Evolutionary conservation across 1,139 yeast species (phyloP).

Genomic region (Hemisphaericaspora xylanilytica): DNA sequence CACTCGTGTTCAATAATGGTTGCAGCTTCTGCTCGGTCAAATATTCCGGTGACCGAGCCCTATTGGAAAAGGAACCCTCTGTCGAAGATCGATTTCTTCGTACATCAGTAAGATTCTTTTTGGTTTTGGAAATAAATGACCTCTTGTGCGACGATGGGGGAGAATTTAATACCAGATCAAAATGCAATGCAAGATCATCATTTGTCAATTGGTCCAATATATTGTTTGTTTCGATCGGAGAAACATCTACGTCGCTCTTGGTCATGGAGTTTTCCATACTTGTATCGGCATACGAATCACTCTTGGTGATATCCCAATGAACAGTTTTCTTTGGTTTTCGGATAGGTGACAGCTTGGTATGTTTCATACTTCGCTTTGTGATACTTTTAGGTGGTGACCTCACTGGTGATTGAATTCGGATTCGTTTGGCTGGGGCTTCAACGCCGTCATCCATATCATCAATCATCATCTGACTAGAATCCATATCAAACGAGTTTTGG

Average conservation of each 20-base stretch:
- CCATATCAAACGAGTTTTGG: slow-evolving; percentile 1
- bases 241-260: slow-evolving; percentile 6
- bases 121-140: background rate
- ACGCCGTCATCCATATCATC: slow-evolving; percentile 6
- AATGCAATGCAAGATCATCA: slow-evolving; percentile 28
- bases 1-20: background rate
- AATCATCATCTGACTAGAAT: slow-evolving; percentile 5
- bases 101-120: background rate
- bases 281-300: slow-evolving; percentile 12
- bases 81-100: background rate
- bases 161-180: slow-evolving; percentile 31
- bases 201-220: slow-evolving; percentile 12
- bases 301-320: slow-evolving; percentile 7
- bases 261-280: slow-evolving; percentile 11
- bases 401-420: background rate
- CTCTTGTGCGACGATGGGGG: slow-evolving; percentile 22
- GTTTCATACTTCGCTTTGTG: background rate
- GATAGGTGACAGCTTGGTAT: slow-evolving; percentile 7
- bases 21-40: background rate
- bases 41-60: too few species aligned
- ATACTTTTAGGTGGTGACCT: background rate
- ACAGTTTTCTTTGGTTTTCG: slow-evolving; percentile 19
- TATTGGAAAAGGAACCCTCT: slow-evolving; percentile 2
- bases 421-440: slow-evolving; percentile 8
- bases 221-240: slow-evolving; percentile 9